These are phyloP conservation scores for Neurospora terricola DNA, from an alignment of 495 filamentous ascomycete genomes.

Conservation along the genomic window DNA sequence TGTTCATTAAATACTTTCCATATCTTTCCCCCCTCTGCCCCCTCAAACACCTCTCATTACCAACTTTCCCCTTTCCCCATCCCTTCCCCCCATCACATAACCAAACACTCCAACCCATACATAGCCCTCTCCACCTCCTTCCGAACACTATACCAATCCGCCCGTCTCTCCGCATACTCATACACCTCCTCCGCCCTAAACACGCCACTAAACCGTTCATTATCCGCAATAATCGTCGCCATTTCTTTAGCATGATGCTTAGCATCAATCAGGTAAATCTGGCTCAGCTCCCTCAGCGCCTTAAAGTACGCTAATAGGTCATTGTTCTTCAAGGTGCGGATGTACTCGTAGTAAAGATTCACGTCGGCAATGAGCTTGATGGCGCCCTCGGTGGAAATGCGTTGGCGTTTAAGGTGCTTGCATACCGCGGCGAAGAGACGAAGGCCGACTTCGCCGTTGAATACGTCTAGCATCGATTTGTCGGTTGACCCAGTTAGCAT, in stretches of 20 bases:
- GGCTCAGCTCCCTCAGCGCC: conserved; percentile 81
- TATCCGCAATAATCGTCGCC: conserved; percentile 88
- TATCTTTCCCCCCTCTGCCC: neutral
- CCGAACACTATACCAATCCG: conserved; percentile 88
- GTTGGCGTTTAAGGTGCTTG: conserved; percentile 95
- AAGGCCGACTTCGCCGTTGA: conserved; percentile 94
- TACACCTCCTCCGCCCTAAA: conserved; percentile 95
- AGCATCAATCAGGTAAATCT: conserved; percentile 89
- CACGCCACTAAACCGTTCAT: conserved; percentile 78
- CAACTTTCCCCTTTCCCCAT: neutral
- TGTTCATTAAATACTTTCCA: neutral
- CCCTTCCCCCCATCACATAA: conserved; percentile 56
- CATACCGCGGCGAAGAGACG: conserved; percentile 82
- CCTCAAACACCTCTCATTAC: neutral
- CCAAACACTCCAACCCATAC: conserved; percentile 85
- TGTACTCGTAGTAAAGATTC: conserved; percentile 83
- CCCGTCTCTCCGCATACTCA: conserved; percentile 87
- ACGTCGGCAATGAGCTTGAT: conserved; percentile 93
- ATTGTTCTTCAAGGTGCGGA: conserved; percentile 68
- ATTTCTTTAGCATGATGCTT: conserved; percentile 89
- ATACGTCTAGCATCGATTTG: conserved; percentile 95
- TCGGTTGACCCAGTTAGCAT: conserved; percentile 92
- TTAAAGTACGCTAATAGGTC: conserved; percentile 82
- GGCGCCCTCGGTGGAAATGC: conserved; percentile 81
- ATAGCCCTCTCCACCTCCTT: conserved; percentile 87